These are phyloP conservation scores for Aaosphaeria arxii DNA, from an alignment of 2,329 filamentous ascomycete species.

Conservation along the genomic window DNA sequence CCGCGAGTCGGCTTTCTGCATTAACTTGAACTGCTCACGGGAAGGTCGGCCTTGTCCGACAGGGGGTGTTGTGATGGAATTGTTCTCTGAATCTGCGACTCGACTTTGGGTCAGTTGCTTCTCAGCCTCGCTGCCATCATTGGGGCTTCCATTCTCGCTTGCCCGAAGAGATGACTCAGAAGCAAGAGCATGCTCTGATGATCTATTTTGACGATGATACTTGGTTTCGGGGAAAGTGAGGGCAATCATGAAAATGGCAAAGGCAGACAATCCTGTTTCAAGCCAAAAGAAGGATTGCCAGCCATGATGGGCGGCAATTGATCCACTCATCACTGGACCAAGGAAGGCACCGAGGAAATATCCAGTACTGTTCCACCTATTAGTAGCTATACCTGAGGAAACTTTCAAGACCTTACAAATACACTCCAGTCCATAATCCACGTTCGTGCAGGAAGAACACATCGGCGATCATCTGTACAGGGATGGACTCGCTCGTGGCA, in stretches of 20 bases:
- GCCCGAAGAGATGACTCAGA: not conserved
- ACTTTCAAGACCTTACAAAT: conserved; percentile 24
- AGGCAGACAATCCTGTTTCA: conserved; percentile 37
- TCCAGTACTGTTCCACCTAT: conserved; percentile 25
- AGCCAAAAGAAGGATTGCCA: conserved; percentile 50
- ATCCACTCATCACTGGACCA: conserved; percentile 44
- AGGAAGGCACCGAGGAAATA: conserved; percentile 44
- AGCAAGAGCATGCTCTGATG: not conserved
- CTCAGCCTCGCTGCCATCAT: conserved; percentile 16
- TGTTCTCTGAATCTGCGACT: conserved; percentile 20
- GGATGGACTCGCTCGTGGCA: conserved; percentile 43
- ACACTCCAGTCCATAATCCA: conserved; percentile 39
- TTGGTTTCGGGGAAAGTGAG: conserved; percentile 45
- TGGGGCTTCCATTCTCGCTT: not conserved
- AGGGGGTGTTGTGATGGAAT: conserved; percentile 9
- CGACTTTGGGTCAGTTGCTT: conserved; percentile 20
- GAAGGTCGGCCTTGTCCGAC: conserved; percentile 38
- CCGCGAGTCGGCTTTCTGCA: conserved; percentile 35
- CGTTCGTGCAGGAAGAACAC: conserved; percentile 46
- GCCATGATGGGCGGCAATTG: conserved; percentile 40
- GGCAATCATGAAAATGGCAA: conserved; percentile 39
- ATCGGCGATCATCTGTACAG: conserved; percentile 44
- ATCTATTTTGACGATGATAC: conserved; percentile 28
- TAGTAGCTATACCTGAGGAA: conserved; percentile 1
- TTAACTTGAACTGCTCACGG: conserved; percentile 36